These are phyloP conservation scores for Aspergillus ustus DNA, from an alignment of 2,329 filamentous ascomycete species.

Conservation along the genomic window DNA sequence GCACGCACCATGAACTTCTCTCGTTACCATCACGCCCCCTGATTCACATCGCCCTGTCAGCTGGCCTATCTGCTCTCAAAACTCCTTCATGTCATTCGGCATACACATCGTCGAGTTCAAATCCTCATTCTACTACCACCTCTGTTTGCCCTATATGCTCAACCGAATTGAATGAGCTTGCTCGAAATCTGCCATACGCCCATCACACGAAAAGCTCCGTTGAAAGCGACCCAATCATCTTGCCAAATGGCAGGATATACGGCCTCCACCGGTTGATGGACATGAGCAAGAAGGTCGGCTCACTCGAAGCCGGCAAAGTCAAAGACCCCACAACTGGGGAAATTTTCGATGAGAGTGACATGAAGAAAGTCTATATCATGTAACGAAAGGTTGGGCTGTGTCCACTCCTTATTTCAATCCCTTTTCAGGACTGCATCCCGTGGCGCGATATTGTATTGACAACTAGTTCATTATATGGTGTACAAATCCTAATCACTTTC, in stretches of 20 bases:
- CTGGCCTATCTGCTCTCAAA: constrained; percentile 91
- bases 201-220: constrained; percentile 94
- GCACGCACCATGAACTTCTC: constrained; percentile 84
- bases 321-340: constrained; percentile 80
- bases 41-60: constrained; percentile 86
- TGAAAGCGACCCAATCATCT: constrained; percentile 80
- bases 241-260: constrained; percentile 88
- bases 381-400: constrained; percentile 43
- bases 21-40: constrained; percentile 81
- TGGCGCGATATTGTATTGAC: background rate
- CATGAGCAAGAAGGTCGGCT: constrained; percentile 77
- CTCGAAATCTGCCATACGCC: constrained; percentile 86
- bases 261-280: constrained; percentile 74
- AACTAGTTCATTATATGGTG: constrained; percentile 2
- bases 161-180: constrained; percentile 90
- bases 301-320: constrained; percentile 65
- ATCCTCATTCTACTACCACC: constrained; percentile 63
- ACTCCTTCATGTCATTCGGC: constrained; percentile 87
- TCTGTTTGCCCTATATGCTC: constrained; percentile 94
- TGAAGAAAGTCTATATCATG: constrained; percentile 92
- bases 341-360: constrained; percentile 62
- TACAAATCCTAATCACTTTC: constrained; percentile 35
- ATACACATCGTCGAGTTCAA: constrained; percentile 60
- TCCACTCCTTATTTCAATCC: background rate
- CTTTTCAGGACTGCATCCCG: background rate